A percentile compares a stretch with the other conserved stretches of the same genome.
phyloP scores from a whole-genome alignment of 2,329 filamentous ascomycete genomes.

The Calonectria pteridis region DNA sequence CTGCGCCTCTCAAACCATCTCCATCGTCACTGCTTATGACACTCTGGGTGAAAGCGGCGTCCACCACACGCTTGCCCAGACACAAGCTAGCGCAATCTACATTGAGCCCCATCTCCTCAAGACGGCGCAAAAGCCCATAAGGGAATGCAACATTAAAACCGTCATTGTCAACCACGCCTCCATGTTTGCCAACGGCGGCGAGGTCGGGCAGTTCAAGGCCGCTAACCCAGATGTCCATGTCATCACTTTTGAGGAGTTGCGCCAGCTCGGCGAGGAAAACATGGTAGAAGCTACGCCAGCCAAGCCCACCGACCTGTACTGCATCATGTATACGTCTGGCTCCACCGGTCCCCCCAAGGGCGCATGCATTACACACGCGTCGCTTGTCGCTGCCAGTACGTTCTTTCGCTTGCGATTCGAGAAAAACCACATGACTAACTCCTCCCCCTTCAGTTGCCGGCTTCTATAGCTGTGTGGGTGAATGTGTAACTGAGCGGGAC shows the following conservation, averaged over 20 bases:
- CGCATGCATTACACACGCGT: slow-evolving; percentile 84
- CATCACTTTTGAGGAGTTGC: slow-evolving; percentile 65
- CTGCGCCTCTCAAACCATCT: slow-evolving; percentile 86
- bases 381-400: slow-evolving; percentile 76
- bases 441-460: slow-evolving; percentile 71
- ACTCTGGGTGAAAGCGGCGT: slow-evolving; percentile 88
- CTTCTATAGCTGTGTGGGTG: slow-evolving; percentile 80
- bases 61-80: slow-evolving; percentile 88
- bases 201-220: slow-evolving; percentile 68
- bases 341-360: slow-evolving; percentile 92
- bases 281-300: slow-evolving; percentile 78
- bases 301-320: slow-evolving; percentile 81
- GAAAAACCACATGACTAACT: neutral
- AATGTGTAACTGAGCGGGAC: slow-evolving; percentile 81
- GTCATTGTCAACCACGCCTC: slow-evolving; percentile 73
- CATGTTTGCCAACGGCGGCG: slow-evolving; percentile 61
- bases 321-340: slow-evolving; percentile 88
- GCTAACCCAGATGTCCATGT: slow-evolving; percentile 66
- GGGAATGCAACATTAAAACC: slow-evolving; percentile 66
- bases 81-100: slow-evolving; percentile 84
- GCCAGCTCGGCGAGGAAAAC: slow-evolving; percentile 71
- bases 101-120: slow-evolving; percentile 83
- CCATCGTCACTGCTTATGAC: slow-evolving; percentile 94
- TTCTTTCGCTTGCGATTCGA: slow-evolving; percentile 48
- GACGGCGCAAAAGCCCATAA: slow-evolving; percentile 67